Conservation (phyloP, 805 yeast genomes). For the Candida sakaeoensis region DNA sequence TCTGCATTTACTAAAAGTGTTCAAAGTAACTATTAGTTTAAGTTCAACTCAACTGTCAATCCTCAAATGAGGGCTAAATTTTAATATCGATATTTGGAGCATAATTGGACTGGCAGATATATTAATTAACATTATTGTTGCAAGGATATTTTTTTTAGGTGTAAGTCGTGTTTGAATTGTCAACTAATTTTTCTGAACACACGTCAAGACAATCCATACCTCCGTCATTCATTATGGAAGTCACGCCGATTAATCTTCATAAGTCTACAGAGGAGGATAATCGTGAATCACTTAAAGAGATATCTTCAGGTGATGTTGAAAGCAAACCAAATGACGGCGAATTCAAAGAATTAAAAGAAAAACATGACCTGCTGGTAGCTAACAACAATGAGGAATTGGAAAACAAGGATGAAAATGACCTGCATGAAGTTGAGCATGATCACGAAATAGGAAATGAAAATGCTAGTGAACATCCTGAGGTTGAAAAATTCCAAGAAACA, state of each 20-base stretch:
- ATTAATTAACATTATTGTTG: too few relatives aligned
- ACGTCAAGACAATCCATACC: background rate
- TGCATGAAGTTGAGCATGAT: background rate
- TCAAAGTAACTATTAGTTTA: too few relatives aligned
- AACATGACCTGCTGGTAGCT: background rate
- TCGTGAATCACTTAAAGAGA: background rate
- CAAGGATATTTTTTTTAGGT: background rate
- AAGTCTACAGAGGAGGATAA: background rate
- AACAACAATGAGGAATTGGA: too few relatives aligned
- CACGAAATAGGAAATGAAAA: constrained; percentile 2
- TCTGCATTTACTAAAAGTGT: too few relatives aligned
- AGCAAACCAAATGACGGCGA: background rate
- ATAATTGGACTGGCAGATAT: too few relatives aligned
- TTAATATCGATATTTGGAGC: too few relatives aligned
- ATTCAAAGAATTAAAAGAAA: background rate
- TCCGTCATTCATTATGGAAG: constrained; percentile 10
- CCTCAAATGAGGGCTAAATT: too few relatives aligned
- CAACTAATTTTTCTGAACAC: background rate
- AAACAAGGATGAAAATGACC: background rate
- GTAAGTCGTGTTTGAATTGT: background rate
- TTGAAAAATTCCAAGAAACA: background rate
- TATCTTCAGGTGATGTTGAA: background rate
- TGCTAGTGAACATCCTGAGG: background rate
- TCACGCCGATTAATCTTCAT: constrained; percentile 7
- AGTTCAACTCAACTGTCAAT: too few relatives aligned